A percentile compares a stretch with the other conserved stretches of the same genome.
Evolutionary conservation across 495 filamentous ascomycete genomes (phyloP).

Genomic region (Tuber melanosporum): DNA sequence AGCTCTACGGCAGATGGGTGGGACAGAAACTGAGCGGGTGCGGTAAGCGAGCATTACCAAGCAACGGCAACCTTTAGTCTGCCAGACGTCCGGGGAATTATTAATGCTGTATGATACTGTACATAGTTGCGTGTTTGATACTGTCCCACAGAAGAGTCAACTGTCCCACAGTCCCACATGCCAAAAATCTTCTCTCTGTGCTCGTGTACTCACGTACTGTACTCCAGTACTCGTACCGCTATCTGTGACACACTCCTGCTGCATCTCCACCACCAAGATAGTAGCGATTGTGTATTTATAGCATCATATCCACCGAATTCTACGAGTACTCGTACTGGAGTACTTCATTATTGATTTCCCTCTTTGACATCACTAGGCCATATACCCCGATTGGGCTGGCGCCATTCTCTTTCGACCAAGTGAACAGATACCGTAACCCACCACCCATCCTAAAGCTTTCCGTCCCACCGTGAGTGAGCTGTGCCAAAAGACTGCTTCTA

Average conservation of each 20-base stretch:
- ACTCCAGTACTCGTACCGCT: too few species aligned
- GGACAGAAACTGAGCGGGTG: neutral
- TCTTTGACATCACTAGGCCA: neutral
- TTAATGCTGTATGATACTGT: too few species aligned
- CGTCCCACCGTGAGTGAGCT: neutral
- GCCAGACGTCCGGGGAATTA: neutral
- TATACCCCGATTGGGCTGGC: too few species aligned
- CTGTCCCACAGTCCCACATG: neutral
- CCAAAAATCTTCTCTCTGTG: neutral
- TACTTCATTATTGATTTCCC: neutral
- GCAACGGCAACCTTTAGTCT: neutral
- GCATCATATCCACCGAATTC: neutral
- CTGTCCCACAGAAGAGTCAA: neutral
- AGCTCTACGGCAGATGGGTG: neutral
- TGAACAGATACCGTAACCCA: too few species aligned
- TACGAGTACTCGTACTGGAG: neutral
- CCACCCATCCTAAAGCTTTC: neutral
- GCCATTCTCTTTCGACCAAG: too few species aligned
- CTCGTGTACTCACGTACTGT: too few species aligned
- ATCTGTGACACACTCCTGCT: neutral
- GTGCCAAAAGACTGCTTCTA: neutral
- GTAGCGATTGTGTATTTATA: too few species aligned
- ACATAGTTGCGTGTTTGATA: neutral
- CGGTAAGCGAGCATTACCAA: neutral
- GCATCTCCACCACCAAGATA: neutral